Conservation (phyloP, 352 stramenopile genomes). For the Pythium pectinolyticum region DNA sequence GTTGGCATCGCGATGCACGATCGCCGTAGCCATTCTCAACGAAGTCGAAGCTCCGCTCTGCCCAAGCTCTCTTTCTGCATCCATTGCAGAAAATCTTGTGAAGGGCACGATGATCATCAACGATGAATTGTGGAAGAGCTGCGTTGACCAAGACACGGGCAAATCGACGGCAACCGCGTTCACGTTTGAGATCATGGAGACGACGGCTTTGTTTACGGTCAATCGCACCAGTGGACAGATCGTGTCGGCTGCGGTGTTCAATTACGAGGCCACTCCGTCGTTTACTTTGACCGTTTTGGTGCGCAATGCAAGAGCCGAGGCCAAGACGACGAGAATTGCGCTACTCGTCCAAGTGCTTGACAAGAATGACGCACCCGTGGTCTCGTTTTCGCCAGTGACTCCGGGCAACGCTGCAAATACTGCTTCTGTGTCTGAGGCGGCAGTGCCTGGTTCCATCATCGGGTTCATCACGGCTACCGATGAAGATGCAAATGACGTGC, state of each 20-base stretch:
- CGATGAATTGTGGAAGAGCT: slow-evolving; percentile 39
- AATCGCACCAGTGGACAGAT: slow-evolving; percentile 30
- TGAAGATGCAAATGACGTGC: slow-evolving; percentile 27
- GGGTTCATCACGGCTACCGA: slow-evolving; percentile 21
- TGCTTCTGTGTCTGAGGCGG: slow-evolving; percentile 13
- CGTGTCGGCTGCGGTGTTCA: slow-evolving; percentile 13
- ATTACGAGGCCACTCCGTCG: slow-evolving; percentile 32
- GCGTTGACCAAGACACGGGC: slow-evolving; percentile 45
- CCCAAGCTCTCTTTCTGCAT: not conserved
- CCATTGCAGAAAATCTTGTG: slow-evolving; percentile 27
- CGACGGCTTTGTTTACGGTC: slow-evolving; percentile 21
- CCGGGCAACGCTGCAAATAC: slow-evolving; percentile 3
- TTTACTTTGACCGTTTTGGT: slow-evolving; percentile 36
- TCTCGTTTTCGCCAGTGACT: slow-evolving; percentile 20
- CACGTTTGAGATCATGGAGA: slow-evolving; percentile 40
- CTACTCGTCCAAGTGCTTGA: slow-evolving; percentile 35
- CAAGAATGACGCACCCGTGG: slow-evolving; percentile 46
- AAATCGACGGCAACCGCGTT: slow-evolving; percentile 27
- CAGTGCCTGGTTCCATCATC: slow-evolving; percentile 12
- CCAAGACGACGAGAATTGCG: slow-evolving; percentile 25
- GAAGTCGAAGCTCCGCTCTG: slow-evolving; percentile 39
- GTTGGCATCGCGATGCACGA: slow-evolving; percentile 33
- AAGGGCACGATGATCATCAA: slow-evolving; percentile 31
- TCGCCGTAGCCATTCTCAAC: slow-evolving; percentile 44
- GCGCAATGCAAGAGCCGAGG: slow-evolving; percentile 28